Conservation (phyloP, 2,329 filamentous ascomycete genomes). For the Botrytis paeoniae region DNA sequence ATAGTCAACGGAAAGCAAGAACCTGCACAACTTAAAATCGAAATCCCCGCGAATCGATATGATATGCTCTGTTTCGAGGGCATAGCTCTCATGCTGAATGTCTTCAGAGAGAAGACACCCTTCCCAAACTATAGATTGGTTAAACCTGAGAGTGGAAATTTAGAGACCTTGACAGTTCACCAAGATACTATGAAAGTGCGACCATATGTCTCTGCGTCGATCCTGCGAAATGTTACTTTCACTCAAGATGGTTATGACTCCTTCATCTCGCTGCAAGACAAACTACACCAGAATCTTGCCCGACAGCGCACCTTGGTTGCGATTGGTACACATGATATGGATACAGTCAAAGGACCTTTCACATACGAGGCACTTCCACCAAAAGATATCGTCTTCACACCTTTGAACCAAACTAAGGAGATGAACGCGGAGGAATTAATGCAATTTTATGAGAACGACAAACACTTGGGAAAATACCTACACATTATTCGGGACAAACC, state of each 20-base stretch:
- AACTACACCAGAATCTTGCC: slow-evolving; percentile 93
- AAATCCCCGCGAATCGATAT: slow-evolving; percentile 92
- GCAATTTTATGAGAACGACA: slow-evolving; percentile 93
- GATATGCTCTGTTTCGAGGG: slow-evolving; percentile 98
- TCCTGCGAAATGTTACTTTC: slow-evolving; percentile 88
- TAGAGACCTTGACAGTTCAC: slow-evolving; percentile 78
- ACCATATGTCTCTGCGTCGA: slow-evolving; percentile 83
- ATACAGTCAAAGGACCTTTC: slow-evolving; percentile 91
- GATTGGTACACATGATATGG: slow-evolving; percentile 94
- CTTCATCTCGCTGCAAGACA: slow-evolving; percentile 97
- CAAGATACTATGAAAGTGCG: slow-evolving; percentile 74
- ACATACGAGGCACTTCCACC: slow-evolving; percentile 90
- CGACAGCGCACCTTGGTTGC: slow-evolving; percentile 91
- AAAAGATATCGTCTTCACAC: slow-evolving; percentile 86
- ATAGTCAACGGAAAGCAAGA: slow-evolving; percentile 77
- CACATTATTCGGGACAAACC: slow-evolving; percentile 93
- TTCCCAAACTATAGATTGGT: slow-evolving; percentile 78
- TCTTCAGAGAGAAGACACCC: slow-evolving; percentile 76
- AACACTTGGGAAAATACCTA: slow-evolving; percentile 83
- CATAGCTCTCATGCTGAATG: slow-evolving; percentile 91
- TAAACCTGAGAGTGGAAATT: slow-evolving; percentile 66
- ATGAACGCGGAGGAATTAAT: slow-evolving; percentile 89
- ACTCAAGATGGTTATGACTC: slow-evolving; percentile 89
- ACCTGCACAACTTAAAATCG: slow-evolving; percentile 92
- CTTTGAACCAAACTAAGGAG: slow-evolving; percentile 85